Percentiles rank a stretch among this genome's conserved stretches.
phyloP scores from a whole-genome alignment of 1,284 basidiomycete genomes.

The Malassezia pachydermatis region DNA sequence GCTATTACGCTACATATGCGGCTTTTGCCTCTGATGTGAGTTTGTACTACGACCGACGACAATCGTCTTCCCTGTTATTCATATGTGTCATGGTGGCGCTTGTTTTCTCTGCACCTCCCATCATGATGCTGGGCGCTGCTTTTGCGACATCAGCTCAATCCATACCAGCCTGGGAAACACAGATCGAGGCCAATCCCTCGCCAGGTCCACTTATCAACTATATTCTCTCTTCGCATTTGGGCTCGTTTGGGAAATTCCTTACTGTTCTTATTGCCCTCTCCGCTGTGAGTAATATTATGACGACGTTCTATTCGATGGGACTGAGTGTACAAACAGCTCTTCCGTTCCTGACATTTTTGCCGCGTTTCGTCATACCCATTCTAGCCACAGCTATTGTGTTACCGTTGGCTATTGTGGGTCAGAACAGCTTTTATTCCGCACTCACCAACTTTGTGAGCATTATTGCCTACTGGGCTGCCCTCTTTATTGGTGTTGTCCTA shows the following conservation, averaged over 20 bases:
- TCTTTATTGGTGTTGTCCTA: conserved; percentile 56
- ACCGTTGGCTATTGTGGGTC: conserved; percentile 57
- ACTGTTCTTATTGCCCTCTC: conserved; percentile 69
- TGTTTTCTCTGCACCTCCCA: conserved; percentile 55
- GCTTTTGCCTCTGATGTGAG: conserved; percentile 45
- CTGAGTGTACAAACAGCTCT: conserved; percentile 51
- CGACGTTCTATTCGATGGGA: conserved; percentile 54
- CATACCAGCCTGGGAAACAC: conserved; percentile 52
- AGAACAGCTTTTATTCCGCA: conserved; percentile 57
- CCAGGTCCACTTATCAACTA: conserved; percentile 65
- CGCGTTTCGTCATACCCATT: conserved; percentile 75
- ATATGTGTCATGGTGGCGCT: conserved; percentile 56
- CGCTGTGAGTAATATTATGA: conserved; percentile 67
- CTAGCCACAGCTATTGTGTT: conserved; percentile 65
- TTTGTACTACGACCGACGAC: conserved; percentile 51
- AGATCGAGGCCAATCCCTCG: conserved; percentile 21
- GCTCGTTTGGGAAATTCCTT: conserved; percentile 71
- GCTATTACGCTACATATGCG: conserved; percentile 54
- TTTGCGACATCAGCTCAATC: conserved; percentile 55
- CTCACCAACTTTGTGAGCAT: conserved; percentile 54
- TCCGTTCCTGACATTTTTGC: conserved; percentile 65
- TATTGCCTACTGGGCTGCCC: conserved; percentile 59
- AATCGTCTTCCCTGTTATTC: conserved; percentile 53
- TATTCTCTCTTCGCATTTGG: conserved; percentile 58
- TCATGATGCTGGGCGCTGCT: conserved; percentile 55